Conservation (phyloP, 495 filamentous ascomycete species). For the Oidiodendron maius region DNA sequence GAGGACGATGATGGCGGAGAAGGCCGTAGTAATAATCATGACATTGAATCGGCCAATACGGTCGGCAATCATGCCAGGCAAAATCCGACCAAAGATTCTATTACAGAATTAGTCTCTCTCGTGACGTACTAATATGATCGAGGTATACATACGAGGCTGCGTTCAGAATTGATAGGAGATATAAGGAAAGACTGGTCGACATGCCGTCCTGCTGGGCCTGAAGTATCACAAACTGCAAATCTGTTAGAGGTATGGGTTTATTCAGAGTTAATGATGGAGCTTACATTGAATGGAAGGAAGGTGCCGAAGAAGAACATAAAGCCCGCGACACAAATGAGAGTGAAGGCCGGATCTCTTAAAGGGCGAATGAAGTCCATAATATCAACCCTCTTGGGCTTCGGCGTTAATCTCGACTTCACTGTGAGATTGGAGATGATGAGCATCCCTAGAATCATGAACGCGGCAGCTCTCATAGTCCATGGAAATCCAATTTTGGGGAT, state of each 20-base stretch:
- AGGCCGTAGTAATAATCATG: slow-evolving; percentile 55
- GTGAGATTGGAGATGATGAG: slow-evolving; percentile 58
- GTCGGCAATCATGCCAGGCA: slow-evolving; percentile 69
- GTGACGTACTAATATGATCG: no score
- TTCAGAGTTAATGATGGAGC: no score
- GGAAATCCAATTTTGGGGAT: slow-evolving; percentile 59
- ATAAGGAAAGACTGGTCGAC: slow-evolving; percentile 48
- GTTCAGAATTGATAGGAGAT: slow-evolving; percentile 68
- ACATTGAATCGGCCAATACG: slow-evolving; percentile 68
- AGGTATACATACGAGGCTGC: slow-evolving; percentile 55
- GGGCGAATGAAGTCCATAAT: slow-evolving; percentile 52
- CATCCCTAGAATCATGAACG: slow-evolving; percentile 62
- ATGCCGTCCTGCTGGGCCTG: slow-evolving; percentile 54
- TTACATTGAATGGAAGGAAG: slow-evolving; percentile 61
- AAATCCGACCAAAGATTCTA: slow-evolving; percentile 65
- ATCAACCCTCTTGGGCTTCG: slow-evolving; percentile 44
- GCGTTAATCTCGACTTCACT: slow-evolving; percentile 57
- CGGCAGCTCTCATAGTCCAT: slow-evolving; percentile 67
- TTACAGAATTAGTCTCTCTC: no score
- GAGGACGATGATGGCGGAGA: slow-evolving; percentile 58
- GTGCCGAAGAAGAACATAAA: slow-evolving; percentile 69
- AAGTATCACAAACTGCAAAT: slow-evolving; percentile 48
- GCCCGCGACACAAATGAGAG: slow-evolving; percentile 38
- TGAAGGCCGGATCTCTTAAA: slow-evolving; percentile 53
- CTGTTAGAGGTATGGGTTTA: background rate